These are phyloP conservation scores for Agrostemma githago DNA, from an alignment of 148 eudicot species.

Conservation along the genomic window DNA sequence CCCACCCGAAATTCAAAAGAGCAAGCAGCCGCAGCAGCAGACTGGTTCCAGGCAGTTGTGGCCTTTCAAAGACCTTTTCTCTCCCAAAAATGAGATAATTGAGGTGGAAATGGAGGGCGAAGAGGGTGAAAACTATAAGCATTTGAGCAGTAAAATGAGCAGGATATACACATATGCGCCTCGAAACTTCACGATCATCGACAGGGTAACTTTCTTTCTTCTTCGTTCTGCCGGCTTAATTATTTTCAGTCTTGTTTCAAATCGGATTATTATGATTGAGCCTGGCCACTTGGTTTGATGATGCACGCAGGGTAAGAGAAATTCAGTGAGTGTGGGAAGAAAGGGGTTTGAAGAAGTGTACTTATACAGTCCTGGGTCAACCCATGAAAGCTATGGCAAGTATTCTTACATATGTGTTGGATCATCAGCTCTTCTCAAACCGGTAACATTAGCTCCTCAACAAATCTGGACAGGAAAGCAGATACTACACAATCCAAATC, in stretches of 20 bases:
- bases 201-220: slow-evolving; percentile 49
- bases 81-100: slow-evolving; percentile 20
- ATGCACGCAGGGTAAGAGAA: slow-evolving; percentile 58
- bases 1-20: slow-evolving; percentile 36
- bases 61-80: slow-evolving; percentile 32
- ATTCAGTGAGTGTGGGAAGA: slow-evolving; percentile 57
- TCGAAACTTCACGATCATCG: slow-evolving; percentile 56
- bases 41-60: slow-evolving; percentile 18
- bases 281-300: too few relatives aligned
- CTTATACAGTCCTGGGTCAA: slow-evolving; percentile 74
- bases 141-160: slow-evolving; percentile 57
- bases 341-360: slow-evolving; percentile 62
- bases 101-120: slow-evolving; percentile 44
- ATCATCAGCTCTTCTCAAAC: slow-evolving; percentile 61
- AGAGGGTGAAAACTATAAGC: slow-evolving; percentile 68
- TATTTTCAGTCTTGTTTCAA: too few relatives aligned
- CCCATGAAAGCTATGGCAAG: slow-evolving; percentile 54
- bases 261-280: too few relatives aligned
- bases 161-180: slow-evolving; percentile 75
- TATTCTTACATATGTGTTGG: slow-evolving; percentile 65
- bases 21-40: slow-evolving; percentile 3
- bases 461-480: slow-evolving; percentile 61
- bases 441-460: slow-evolving; percentile 42
- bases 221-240: too few relatives aligned
- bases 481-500: slow-evolving; percentile 61